Evolutionary conservation across 306 rosid genomes (phyloP).

Genomic region (Gastrolobium bilobum): DNA sequence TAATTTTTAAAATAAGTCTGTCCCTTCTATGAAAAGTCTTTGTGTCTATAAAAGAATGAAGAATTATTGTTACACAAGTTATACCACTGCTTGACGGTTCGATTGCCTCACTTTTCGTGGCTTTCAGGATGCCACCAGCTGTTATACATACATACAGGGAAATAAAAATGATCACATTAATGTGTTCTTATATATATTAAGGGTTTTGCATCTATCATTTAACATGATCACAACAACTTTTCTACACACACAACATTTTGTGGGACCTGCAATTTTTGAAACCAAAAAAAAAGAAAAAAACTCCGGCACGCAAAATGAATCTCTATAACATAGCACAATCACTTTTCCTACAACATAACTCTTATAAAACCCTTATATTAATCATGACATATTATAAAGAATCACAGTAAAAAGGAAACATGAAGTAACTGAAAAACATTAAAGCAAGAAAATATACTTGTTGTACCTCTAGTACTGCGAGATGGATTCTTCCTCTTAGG

Average conservation of each 20-base stretch:
- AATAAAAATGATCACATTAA: background rate
- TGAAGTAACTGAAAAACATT: background rate
- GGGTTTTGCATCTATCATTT: too few species aligned
- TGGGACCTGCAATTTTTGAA: too few species aligned
- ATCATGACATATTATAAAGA: background rate
- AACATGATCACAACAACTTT: too few species aligned
- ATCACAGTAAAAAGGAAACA: background rate
- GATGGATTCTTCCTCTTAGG: conserved; percentile 33
- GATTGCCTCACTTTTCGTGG: background rate
- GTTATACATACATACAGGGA: background rate
- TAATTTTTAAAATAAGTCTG: background rate
- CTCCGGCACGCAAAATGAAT: too few species aligned
- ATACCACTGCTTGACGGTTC: conserved; percentile 23
- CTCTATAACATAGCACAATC: too few species aligned
- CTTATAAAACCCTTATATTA: too few species aligned
- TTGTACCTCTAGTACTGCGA: background rate
- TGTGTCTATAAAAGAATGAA: background rate
- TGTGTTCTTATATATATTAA: background rate
- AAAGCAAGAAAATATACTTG: background rate
- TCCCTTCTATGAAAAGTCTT: background rate
- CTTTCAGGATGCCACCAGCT: background rate
- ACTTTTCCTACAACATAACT: too few species aligned
- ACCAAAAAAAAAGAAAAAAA: too few species aligned
- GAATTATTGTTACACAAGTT: conserved; percentile 6
- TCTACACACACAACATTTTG: too few species aligned